A percentile compares a stretch with the other conserved stretches of the same genome.
These are phyloP conservation scores for Tetrahymena thermophila DNA, from an alignment of 73 alveolate species.

Conservation along the genomic window DNA sequence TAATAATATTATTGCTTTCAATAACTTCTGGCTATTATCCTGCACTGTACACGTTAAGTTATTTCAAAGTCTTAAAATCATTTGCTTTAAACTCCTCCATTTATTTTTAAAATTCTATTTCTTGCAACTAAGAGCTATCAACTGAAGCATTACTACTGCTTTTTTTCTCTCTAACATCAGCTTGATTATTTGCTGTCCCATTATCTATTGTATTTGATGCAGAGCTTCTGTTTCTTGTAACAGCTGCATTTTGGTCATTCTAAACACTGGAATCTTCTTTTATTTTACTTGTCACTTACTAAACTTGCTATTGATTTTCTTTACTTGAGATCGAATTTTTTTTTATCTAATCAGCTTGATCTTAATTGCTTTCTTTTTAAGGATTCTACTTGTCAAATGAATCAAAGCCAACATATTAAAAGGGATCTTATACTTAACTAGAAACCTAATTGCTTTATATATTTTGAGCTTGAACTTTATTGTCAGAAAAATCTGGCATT, in stretches of 20 bases:
- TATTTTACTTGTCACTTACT: background rate
- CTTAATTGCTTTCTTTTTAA: background rate
- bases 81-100: background rate
- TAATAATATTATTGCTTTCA: background rate
- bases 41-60: background rate
- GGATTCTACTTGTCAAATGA: background rate
- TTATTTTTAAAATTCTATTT: background rate
- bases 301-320: background rate
- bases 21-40: background rate
- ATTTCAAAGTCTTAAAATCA: background rate
- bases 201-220: background rate
- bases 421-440: background rate
- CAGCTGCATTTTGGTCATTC: background rate
- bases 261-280: background rate
- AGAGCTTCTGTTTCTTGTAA: background rate
- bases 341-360: background rate
- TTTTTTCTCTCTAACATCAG: background rate
- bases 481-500: background rate
- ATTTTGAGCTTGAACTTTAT: background rate
- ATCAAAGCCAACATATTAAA: background rate
- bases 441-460: background rate
- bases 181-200: background rate
- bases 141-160: background rate
- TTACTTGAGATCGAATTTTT: background rate
- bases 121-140: background rate